Base-by-base conservation (phyloP, 106 monocot species). In the Cymbidium sinense region DNA sequence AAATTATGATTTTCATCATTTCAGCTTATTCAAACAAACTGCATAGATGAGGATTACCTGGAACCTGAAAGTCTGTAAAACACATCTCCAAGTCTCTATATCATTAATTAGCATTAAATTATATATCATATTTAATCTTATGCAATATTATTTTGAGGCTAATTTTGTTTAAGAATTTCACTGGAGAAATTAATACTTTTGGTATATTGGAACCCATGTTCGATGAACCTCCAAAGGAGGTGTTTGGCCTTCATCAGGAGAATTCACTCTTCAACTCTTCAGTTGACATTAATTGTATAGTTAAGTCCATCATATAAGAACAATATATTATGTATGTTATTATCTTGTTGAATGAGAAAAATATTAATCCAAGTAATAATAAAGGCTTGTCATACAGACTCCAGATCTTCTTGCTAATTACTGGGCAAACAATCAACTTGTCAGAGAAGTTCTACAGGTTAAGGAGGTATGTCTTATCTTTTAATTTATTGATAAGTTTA, bases 371-470 rank as follows among this genome's bases (percentile, higher is more conserved):
- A 10, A 33, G 13, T 15, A 33, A 67, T 2, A 67, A 67, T 67
- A 2, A 67, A 2, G 11, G 13, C 5, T 34, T 35, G 0, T n/a
- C 18, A 36, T 71, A 9, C 37, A 71, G 71, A 71, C 71, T 71
- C 17, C 35, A 35, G 70, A 71, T 37, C 37, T 71, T 19, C 50
- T 85, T 7, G 25, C 77, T 1, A 82, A 88, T 75, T 75, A 78
- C 23, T 88, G 88, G 88, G 82, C 80, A 70, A 85, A 88, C 50
- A 30, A 37, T 43, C 13, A 80, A 52, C 4, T 13, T 6, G 50
- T 39, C 9, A 80, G 77, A 70, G 43, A 77, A 8, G 85, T 82
- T 29, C 70, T 88, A 2, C 50, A 85, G 5, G 47, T 85, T 33
- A 71, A 85, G 12, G 44, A 85, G 85, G 88, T 88, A 71, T 11